phyloP scores from a whole-genome alignment of 345 rosid species.

The Trapa bicornis region DNA sequence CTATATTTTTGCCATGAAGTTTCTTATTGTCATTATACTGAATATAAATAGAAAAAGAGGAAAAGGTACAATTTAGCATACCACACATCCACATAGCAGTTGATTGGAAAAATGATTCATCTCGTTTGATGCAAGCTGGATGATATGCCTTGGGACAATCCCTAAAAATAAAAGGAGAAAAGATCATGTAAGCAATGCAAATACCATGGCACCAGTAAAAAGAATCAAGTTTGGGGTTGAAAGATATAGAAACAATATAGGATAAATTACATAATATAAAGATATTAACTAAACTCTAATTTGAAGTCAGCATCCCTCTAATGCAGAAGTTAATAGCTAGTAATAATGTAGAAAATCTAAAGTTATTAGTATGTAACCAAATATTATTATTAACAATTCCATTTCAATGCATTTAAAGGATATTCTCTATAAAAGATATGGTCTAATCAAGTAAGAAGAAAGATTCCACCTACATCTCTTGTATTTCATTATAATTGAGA shows the following conservation, averaged over 20 bases:
- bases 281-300: background rate
- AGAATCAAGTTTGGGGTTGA: background rate
- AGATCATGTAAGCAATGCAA: background rate
- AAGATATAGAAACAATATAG: background rate
- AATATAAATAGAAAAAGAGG: conserved; percentile 3
- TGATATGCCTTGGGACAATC: conserved; percentile 99
- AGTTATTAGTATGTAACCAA: too few species aligned
- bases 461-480: background rate
- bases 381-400: background rate
- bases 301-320: background rate
- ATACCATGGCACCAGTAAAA: background rate
- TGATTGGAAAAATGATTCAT: conserved; percentile 71
- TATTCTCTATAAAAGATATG: background rate
- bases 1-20: background rate
- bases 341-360: too few species aligned
- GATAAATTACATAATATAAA: background rate
- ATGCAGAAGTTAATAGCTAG: too few species aligned
- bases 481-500: background rate
- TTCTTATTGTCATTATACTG: background rate
- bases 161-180: conserved; percentile 21
- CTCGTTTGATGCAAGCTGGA: conserved; percentile 89
- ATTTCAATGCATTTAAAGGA: background rate
- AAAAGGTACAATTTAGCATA: conserved; percentile 21
- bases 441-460: background rate
- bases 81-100: conserved; percentile 94